phyloP scores from a whole-genome alignment of 2,329 filamentous ascomycete species.

The Epichloe glyceriae region DNA sequence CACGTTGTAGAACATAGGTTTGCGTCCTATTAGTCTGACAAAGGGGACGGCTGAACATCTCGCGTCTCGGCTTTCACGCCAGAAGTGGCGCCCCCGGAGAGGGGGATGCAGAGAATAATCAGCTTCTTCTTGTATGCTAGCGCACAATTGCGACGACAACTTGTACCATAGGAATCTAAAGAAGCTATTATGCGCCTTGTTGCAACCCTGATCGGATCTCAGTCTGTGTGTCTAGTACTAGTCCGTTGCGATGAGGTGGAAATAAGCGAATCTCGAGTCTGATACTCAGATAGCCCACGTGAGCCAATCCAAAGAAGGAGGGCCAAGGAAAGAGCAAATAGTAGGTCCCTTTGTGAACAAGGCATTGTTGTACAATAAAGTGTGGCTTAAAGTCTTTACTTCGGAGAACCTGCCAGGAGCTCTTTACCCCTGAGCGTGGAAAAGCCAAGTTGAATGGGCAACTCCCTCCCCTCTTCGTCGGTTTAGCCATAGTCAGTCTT shows the following conservation, averaged over 20 bases:
- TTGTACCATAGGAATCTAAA: too few species aligned
- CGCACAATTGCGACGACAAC: background rate
- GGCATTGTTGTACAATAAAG: background rate
- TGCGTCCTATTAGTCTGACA: background rate
- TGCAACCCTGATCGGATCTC: background rate
- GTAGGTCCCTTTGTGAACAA: background rate
- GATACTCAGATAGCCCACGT: background rate
- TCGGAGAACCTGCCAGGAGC: background rate
- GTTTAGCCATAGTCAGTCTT: background rate
- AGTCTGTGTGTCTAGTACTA: background rate
- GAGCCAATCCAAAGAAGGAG: background rate
- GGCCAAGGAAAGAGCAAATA: too few species aligned
- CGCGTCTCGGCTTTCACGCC: background rate
- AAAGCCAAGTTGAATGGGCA: background rate
- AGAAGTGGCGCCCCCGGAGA: background rate
- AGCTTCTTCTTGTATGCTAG: conserved; percentile 1
- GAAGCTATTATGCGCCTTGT: background rate
- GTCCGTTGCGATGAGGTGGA: background rate
- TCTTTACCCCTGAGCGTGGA: background rate
- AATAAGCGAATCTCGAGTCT: background rate
- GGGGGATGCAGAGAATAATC: background rate
- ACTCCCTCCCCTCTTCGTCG: background rate
- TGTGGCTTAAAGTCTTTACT: background rate
- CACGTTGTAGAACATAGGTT: background rate
- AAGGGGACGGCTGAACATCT: background rate